Base-by-base conservation (phyloP, 2,329 filamentous ascomycete species). In the Sphaerulina vaccinii region DNA sequence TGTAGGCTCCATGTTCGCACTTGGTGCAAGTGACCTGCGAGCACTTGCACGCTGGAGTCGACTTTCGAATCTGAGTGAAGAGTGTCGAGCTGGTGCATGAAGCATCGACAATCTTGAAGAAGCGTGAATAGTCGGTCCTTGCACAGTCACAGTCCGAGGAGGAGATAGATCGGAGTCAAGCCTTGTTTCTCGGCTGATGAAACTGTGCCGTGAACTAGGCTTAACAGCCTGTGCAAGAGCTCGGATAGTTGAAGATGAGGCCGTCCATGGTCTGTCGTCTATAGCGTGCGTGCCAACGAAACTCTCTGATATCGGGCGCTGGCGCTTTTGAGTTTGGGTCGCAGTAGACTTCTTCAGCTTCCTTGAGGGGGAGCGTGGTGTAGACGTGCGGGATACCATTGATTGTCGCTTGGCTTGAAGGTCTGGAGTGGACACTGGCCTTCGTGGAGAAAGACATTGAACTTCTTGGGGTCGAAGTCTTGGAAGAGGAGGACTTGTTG, bases 41-140 rank as follows among this genome's bases (percentile, higher is more conserved):
- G 44, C 24, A 13, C 33, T 19, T 19, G 24, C 40, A 22, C 39
- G 47, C 36, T 43, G 51, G 21, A 52, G 44, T 29, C 48, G 56
- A 38, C 54, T 45, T 27, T 59, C 48, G 19, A 56, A 58, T 7
- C 57, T 55, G 10, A 63, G 50, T 24, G 60, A 63, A 19, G 62
- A 59, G 37, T 58, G 61, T n/a, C 61, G 55, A 27, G 43, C 45
- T 10, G 52, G 41, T 19, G 46, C 37, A 27, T 49, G 36, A 33
- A 22, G 27, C 16, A 19, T 19, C 7, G 45, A 38, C 16, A 35
- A 21, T 19, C 36, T 40, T 21, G 45, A 49, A 29, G 37, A 49
- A 35, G 45, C 21, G 37, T 23, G 29, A 11, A 41, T 32, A 13
- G 45, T 33, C 5, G 33, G 33, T 11, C 13, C 18, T 1, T 36